These are phyloP conservation scores for Cytidiella melzeri DNA, from an alignment of 768 basidiomycete genomes.

Conservation along the genomic window DNA sequence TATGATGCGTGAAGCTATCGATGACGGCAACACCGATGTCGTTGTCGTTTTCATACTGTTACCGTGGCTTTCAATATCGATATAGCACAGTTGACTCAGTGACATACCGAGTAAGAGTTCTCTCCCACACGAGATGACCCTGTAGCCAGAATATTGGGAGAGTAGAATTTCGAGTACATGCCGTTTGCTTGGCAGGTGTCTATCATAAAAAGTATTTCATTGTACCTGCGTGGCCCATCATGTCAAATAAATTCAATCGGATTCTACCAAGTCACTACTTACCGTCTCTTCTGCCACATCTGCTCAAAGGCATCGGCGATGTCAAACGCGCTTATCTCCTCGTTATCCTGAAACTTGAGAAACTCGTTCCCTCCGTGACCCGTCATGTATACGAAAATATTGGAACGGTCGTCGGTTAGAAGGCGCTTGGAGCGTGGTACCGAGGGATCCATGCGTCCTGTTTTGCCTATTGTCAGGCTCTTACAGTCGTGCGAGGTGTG, in stretches of 20 bases:
- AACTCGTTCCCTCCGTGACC: conserved; percentile 98
- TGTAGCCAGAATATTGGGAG: conserved; percentile 87
- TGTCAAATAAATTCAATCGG: neutral
- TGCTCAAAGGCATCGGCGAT: conserved; percentile 98
- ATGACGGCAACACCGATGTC: conserved; percentile 96
- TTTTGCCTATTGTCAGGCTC: neutral
- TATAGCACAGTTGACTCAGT: neutral
- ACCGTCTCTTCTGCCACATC: conserved; percentile 97
- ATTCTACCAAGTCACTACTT: neutral
- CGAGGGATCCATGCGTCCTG: conserved; percentile 79
- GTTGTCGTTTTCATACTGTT: conserved; percentile 84
- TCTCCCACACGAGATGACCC: conserved; percentile 81
- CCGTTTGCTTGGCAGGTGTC: conserved; percentile 98
- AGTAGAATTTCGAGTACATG: conserved; percentile 90
- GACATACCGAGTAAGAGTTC: conserved; percentile 89
- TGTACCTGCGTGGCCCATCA: conserved; percentile 61
- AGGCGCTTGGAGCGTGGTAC: conserved; percentile 91
- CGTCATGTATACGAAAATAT: conserved; percentile 97
- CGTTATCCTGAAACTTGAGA: conserved; percentile 98
- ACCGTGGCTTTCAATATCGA: neutral
- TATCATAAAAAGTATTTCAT: conserved; percentile 96
- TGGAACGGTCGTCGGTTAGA: conserved; percentile 83
- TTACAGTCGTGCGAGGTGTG: neutral
- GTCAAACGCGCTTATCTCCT: conserved; percentile 95
- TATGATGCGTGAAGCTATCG: conserved; percentile 89